These are phyloP conservation scores for Penicillium egyptiacum DNA, from an alignment of 495 filamentous ascomycete genomes.

Conservation along the genomic window DNA sequence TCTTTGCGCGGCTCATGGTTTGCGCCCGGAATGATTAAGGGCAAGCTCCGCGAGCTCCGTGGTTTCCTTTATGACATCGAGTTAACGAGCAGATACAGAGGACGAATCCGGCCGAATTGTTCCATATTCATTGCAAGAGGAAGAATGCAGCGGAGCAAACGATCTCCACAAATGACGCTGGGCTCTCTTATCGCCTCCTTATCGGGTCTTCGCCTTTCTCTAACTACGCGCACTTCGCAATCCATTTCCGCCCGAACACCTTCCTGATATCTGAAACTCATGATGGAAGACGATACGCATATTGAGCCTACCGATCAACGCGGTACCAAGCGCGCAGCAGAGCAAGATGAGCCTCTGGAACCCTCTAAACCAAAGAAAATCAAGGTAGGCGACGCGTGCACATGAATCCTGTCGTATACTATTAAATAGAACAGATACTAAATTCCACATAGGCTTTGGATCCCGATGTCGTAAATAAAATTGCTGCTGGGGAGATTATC, in stretches of 20 bases:
- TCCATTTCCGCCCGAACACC: constrained; percentile 5
- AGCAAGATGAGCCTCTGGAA: constrained; percentile 38
- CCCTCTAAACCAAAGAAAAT: constrained; percentile 63
- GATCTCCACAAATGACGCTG: constrained; percentile 15
- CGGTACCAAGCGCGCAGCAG: constrained; percentile 65
- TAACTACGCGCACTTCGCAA: constrained; percentile 17
- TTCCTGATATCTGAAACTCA: neutral
- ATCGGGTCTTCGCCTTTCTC: constrained; percentile 20
- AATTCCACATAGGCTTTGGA: constrained; percentile 67
- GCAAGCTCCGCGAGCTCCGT: constrained; percentile 23
- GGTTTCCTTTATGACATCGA: constrained; percentile 2
- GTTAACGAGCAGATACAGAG: neutral
- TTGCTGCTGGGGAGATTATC: constrained; percentile 98
- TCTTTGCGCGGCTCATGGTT: constrained; percentile 45
- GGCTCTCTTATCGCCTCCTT: constrained; percentile 22
- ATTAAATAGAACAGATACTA: neutral
- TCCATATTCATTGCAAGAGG: neutral
- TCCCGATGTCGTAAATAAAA: constrained; percentile 97
- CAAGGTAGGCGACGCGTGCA: constrained; percentile 43
- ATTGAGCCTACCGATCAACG: constrained; percentile 43
- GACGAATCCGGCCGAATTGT: neutral
- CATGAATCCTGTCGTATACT: constrained; percentile 2
- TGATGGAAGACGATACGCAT: constrained; percentile 51
- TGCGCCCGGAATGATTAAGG: constrained; percentile 10
- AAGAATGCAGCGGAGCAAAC: neutral